These are phyloP conservation scores for Tolypocladium sp. DNA, from an alignment of 2,329 filamentous ascomycete species.

Conservation along the genomic window DNA sequence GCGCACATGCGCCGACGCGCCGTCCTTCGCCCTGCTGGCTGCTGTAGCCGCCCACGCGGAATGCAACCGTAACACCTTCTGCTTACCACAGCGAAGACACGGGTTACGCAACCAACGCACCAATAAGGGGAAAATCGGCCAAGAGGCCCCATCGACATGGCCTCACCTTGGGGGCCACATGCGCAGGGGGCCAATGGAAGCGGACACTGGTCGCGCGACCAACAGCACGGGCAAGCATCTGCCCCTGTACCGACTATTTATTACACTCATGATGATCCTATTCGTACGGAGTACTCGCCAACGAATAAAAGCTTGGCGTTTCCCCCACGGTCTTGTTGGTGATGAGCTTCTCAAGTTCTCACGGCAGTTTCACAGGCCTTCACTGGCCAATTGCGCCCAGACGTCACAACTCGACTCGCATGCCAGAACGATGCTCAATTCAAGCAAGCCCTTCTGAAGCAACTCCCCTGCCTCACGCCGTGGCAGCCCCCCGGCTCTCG, in stretches of 20 bases:
- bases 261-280: too few relatives aligned
- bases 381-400: not conserved
- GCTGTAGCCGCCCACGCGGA: not conserved
- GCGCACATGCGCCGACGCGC: not conserved
- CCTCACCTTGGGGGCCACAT: too few relatives aligned
- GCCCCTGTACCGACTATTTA: not conserved
- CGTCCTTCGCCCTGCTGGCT: not conserved
- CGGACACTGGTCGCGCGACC: not conserved
- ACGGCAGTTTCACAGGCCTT: not conserved
- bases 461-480: not conserved
- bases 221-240: not conserved
- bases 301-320: not conserved
- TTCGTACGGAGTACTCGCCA: not conserved
- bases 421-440: not conserved
- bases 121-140: too few relatives aligned
- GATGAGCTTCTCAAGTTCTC: not conserved
- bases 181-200: not conserved
- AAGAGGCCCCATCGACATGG: too few relatives aligned
- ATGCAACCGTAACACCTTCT: not conserved
- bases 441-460: not conserved
- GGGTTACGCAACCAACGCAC: too few relatives aligned
- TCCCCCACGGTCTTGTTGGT: not conserved
- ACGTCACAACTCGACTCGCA: not conserved
- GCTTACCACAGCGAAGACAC: too few relatives aligned
- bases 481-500: not conserved